A percentile compares a stretch with the other conserved stretches of the same genome.
These are phyloP conservation scores for Candida caryicola DNA, from an alignment of 805 yeast species.

Conservation along the genomic window DNA sequence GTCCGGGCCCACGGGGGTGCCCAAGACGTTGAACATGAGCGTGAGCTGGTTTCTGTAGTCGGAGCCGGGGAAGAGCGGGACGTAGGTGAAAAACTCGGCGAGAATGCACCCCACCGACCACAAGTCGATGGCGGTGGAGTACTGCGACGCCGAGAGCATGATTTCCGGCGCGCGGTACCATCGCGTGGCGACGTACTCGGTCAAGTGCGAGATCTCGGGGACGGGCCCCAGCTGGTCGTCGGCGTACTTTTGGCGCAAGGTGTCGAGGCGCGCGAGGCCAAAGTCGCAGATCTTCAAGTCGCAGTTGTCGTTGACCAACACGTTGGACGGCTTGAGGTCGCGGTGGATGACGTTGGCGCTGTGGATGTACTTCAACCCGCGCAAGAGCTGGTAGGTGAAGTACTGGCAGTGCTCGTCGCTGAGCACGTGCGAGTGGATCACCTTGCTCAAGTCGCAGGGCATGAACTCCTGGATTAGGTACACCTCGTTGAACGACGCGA, in stretches of 20 bases:
- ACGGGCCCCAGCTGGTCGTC: constrained; percentile 7
- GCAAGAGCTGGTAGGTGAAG: constrained; percentile 64
- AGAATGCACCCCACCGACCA: constrained; percentile 82
- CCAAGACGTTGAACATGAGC: constrained; percentile 64
- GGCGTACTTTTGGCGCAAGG: constrained; percentile 39
- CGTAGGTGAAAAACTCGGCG: constrained; percentile 61
- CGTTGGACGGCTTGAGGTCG: constrained; percentile 73
- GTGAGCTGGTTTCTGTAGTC: constrained; percentile 69
- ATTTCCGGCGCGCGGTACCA: constrained; percentile 87
- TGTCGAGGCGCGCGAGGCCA: constrained; percentile 60
- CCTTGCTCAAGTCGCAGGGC: constrained; percentile 70
- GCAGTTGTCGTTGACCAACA: constrained; percentile 65
- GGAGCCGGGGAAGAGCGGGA: constrained; percentile 72
- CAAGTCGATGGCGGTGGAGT: constrained; percentile 72
- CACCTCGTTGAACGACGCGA: constrained; percentile 64
- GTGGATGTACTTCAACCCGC: constrained; percentile 71
- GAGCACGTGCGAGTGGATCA: constrained; percentile 54
- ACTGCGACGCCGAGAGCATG: constrained; percentile 70
- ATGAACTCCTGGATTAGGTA: constrained; percentile 74
- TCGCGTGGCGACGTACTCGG: constrained; percentile 81
- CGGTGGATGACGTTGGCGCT: constrained; percentile 72
- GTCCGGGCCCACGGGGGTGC: constrained; percentile 52
- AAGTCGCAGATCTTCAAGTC: constrained; percentile 78
- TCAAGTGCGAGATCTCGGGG: constrained; percentile 46
- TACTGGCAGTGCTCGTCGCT: constrained; percentile 70